Base-by-base conservation (phyloP, 1,284 basidiomycete species). In the Moesziomyces sp. region DNA sequence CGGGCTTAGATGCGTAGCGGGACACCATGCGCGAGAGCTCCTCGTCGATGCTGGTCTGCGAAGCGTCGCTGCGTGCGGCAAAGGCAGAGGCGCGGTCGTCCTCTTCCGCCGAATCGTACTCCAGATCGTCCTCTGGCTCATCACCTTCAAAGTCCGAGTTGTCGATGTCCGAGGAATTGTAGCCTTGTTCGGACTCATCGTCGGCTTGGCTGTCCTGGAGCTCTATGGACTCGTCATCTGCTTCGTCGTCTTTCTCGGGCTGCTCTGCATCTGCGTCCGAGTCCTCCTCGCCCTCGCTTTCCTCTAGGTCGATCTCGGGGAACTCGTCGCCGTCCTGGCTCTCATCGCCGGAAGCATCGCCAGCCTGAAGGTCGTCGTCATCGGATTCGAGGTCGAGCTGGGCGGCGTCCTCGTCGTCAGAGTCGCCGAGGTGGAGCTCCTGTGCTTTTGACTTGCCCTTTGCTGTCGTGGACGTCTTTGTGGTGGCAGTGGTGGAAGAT, bases 291-390 rank as follows among this genome's bases (percentile, higher is more conserved):
- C 85, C 52, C 21, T 83, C 80, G 62, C 83, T 84, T 5, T 57
- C 79, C 30, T 83, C 85, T 14, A 84, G 70, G 62, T 87, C 85
- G 48, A 87, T 83, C 73, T 87, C 87, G 0, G 87, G 86, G 58
- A 87, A 87, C 13, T 74, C 83, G 8, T 38, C 35, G 13, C 35
- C 35, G 14, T 86, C 86, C 30, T 84, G 84, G 0, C 82, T 79
- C 23, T 68, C 55, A 19, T 61, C 58, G 54, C 58, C 65, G n/a
- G 54, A 58, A 35, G 43, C 58, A 45, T 62, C 55, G 7, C n/a
- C 46, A 2, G 58, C 44, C 21, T 73, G 66, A 30, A 30, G 30
- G 14, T 71, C 71, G 21, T 77, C 80, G n/a, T 74, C 71, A 33
- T 76, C 69, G 24, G 59, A 69, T 8, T 71, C 77, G 19, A 69